Percentiles rank a stretch among this genome's conserved stretches.
Conservation (phyloP, 257 asterid species). For the Jaltomata sinuosa region DNA sequence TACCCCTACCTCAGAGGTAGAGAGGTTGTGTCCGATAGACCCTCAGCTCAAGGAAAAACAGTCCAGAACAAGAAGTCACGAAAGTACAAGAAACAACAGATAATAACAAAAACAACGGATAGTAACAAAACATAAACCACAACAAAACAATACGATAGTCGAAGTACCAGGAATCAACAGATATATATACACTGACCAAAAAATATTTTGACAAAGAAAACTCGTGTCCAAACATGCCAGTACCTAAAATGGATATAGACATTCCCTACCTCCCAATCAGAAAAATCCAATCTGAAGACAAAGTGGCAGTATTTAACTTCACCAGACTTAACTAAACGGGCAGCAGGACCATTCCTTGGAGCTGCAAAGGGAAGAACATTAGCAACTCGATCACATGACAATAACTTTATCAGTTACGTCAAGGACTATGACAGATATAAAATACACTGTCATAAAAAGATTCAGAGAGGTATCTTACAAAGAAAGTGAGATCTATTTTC, state of each 20-base stretch:
- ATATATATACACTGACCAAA: too few relatives aligned
- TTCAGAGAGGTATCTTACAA: slow-evolving; percentile 17
- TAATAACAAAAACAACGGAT: too few relatives aligned
- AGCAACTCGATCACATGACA: neutral
- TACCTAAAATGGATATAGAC: neutral
- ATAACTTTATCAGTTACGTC: too few relatives aligned
- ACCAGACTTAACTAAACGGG: slow-evolving; percentile 17
- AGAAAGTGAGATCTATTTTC: slow-evolving; percentile 34
- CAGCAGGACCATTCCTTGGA: slow-evolving; percentile 35
- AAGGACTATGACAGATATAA: neutral
- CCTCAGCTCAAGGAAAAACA: too few relatives aligned
- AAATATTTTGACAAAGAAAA: too few relatives aligned
- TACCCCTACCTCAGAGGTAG: too few relatives aligned
- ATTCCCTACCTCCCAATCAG: slow-evolving; percentile 45
- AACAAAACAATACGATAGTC: too few relatives aligned
- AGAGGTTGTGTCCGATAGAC: too few relatives aligned
- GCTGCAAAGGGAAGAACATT: slow-evolving; percentile 13
- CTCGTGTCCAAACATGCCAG: neutral
- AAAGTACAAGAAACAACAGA: too few relatives aligned
- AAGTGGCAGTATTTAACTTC: slow-evolving; percentile 28
- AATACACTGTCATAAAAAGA: neutral
- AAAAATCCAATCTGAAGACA: slow-evolving; percentile 36
- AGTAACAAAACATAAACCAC: too few relatives aligned
- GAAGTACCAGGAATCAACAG: too few relatives aligned
- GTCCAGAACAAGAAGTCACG: too few relatives aligned